These are phyloP conservation scores for Blastobotrys illinoisensis DNA, from an alignment of 1,139 yeast genomes.

Conservation along the genomic window DNA sequence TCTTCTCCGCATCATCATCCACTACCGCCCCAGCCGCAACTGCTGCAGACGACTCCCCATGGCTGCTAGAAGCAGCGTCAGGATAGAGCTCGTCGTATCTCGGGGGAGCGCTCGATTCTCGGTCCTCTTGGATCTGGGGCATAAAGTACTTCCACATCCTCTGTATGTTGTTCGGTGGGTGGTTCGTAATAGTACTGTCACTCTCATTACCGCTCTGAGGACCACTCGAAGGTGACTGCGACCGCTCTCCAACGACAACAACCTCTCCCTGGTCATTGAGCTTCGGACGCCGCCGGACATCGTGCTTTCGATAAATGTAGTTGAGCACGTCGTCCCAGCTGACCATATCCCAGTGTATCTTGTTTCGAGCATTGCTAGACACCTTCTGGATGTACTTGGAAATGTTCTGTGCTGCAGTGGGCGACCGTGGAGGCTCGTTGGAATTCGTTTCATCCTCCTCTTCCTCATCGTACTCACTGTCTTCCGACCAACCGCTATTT, in stretches of 20 bases:
- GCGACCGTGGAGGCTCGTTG: constrained; percentile 6
- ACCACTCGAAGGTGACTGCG: constrained; percentile 1
- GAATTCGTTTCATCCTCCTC: neutral
- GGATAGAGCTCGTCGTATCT: constrained; percentile 84
- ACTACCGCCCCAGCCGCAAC: constrained; percentile 15
- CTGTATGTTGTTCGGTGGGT: constrained; percentile 13
- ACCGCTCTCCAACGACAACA: neutral
- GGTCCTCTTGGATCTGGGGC: constrained; percentile 12
- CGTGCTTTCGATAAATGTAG: constrained; percentile 17
- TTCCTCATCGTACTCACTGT: neutral
- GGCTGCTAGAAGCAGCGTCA: constrained; percentile 37
- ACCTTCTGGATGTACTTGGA: constrained; percentile 21
- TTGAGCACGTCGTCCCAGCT: constrained; percentile 26
- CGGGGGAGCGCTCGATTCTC: constrained; percentile 39
- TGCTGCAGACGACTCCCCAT: neutral
- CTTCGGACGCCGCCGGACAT: neutral
- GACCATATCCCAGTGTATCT: constrained; percentile 23
- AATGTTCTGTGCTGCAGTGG: constrained; percentile 22
- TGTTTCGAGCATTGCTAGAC: constrained; percentile 23
- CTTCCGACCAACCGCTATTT: neutral
- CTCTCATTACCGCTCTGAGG: constrained; percentile 10
- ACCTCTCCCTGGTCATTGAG: neutral
- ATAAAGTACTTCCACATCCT: constrained; percentile 22
- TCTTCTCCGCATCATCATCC: constrained; percentile 9
- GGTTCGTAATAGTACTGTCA: constrained; percentile 21